Conservation (phyloP, 768 basidiomycete species). For the Tricholoma terreum region DNA sequence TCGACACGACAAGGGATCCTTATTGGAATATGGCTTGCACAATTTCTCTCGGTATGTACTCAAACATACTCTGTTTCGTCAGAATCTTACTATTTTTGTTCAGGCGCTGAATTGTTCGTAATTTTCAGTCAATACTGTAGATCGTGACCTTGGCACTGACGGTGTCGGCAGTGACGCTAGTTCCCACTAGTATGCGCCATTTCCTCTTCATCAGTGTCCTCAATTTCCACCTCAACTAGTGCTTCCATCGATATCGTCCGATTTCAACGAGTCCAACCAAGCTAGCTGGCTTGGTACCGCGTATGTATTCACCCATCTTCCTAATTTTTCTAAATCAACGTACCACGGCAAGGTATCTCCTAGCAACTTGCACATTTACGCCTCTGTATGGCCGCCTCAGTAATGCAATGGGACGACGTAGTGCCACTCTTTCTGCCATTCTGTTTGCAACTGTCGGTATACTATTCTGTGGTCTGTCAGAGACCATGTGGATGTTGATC, state of each 20-base stretch:
- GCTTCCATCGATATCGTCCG: conserved; percentile 73
- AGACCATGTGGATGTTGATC: conserved; percentile 67
- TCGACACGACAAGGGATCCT: conserved; percentile 59
- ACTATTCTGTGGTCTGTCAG: conserved; percentile 62
- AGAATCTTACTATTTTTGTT: background rate
- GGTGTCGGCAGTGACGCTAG: conserved; percentile 54
- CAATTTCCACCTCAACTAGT: conserved; percentile 38
- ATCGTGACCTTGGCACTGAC: conserved; percentile 3
- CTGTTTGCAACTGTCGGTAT: conserved; percentile 61
- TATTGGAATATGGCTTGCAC: conserved; percentile 68
- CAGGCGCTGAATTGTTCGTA: conserved; percentile 34
- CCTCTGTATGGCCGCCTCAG: conserved; percentile 78
- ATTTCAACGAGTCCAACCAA: conserved; percentile 73
- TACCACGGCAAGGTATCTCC: conserved; percentile 50
- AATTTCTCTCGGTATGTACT: conserved; percentile 67
- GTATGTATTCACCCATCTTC: conserved; percentile 33
- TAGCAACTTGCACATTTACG: conserved; percentile 79
- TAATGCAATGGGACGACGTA: conserved; percentile 67
- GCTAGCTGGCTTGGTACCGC: conserved; percentile 82
- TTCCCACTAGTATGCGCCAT: conserved; percentile 63
- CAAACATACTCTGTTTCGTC: background rate
- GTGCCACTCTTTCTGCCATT: conserved; percentile 64
- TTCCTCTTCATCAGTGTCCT: background rate
- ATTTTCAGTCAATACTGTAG: background rate
- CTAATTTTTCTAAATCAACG: background rate